phyloP scores from a whole-genome alignment of 2,329 filamentous ascomycete species.

The Aureobasidium subglaciale region DNA sequence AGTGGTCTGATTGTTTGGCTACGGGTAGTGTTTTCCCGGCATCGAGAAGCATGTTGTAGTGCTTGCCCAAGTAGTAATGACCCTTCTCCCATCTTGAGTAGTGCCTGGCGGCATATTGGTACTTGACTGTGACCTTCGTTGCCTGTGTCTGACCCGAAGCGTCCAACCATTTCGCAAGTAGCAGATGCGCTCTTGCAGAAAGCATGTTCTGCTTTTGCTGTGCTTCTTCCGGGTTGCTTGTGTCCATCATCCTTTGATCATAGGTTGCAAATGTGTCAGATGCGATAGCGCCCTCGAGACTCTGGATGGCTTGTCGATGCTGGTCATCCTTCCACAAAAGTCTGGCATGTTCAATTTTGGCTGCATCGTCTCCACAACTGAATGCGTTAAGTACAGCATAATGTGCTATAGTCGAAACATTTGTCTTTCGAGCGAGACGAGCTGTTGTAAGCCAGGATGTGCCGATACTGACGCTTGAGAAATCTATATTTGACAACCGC shows the following conservation, averaged over 20 bases:
- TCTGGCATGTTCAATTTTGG: constrained; percentile 89
- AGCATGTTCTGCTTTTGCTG: constrained; percentile 51
- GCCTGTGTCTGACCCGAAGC: constrained; percentile 88
- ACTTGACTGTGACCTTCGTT: constrained; percentile 69
- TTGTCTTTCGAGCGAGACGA: constrained; percentile 76
- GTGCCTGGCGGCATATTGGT: constrained; percentile 70
- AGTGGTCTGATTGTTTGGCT: constrained; percentile 56
- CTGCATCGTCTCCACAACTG: constrained; percentile 73
- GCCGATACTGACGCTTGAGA: constrained; percentile 67
- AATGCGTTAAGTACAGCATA: constrained; percentile 88
- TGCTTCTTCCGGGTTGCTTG: constrained; percentile 27
- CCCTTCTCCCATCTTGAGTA: constrained; percentile 81
- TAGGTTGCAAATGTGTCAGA: constrained; percentile 63
- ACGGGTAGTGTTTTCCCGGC: constrained; percentile 72
- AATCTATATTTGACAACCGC: constrained; percentile 55
- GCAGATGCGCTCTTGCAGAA: constrained; percentile 71
- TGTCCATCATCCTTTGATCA: constrained; percentile 28
- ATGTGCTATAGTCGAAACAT: constrained; percentile 79
- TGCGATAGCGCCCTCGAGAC: constrained; percentile 76
- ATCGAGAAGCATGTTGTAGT: constrained; percentile 94
- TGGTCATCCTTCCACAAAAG: constrained; percentile 90
- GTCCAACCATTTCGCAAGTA: constrained; percentile 95
- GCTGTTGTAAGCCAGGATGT: constrained; percentile 80
- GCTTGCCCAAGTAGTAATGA: constrained; percentile 91
- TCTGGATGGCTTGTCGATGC: constrained; percentile 89